A percentile compares a stretch with the other conserved stretches of the same genome.
phyloP scores from a whole-genome alignment of 805 yeast genomes.

The Saturnispora bothae region DNA sequence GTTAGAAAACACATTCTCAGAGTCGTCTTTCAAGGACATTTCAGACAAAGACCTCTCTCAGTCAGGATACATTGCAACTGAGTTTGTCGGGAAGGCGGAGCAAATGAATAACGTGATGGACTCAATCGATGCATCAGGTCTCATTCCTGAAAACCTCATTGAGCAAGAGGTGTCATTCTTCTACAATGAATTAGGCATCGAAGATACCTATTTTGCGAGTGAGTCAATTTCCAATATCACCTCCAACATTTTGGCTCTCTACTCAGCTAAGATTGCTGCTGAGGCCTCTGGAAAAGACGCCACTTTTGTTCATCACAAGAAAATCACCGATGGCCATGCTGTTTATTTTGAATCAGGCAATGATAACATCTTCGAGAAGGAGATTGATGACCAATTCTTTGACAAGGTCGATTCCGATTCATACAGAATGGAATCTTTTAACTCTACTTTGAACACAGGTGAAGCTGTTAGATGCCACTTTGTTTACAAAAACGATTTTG shows the following conservation, averaged over 20 bases:
- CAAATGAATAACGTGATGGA: slow-evolving; percentile 80
- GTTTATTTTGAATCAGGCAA: slow-evolving; percentile 73
- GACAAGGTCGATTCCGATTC: slow-evolving; percentile 33
- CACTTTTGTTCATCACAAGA: slow-evolving; percentile 60
- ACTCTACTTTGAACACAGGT: slow-evolving; percentile 48
- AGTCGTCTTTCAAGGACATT: slow-evolving; percentile 26
- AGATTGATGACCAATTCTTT: slow-evolving; percentile 74
- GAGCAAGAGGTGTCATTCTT: slow-evolving; percentile 87
- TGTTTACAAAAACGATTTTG: slow-evolving; percentile 64
- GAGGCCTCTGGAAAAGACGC: slow-evolving; percentile 41
- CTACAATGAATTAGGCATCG: slow-evolving; percentile 78
- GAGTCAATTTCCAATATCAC: slow-evolving; percentile 76
- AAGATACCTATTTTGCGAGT: slow-evolving; percentile 82
- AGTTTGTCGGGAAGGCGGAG: slow-evolving; percentile 68
- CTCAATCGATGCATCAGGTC: slow-evolving; percentile 69
- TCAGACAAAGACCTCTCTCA: slow-evolving; percentile 22
- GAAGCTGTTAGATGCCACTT: slow-evolving; percentile 55
- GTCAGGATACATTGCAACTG: slow-evolving; percentile 60
- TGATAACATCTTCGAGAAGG: slow-evolving; percentile 46
- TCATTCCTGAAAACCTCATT: slow-evolving; percentile 78
- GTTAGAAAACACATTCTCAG: slow-evolving; percentile 28
- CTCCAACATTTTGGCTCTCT: slow-evolving; percentile 75
- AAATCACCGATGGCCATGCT: slow-evolving; percentile 78
- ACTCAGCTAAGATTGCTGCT: slow-evolving; percentile 89
- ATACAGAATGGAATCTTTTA: slow-evolving; percentile 70